Base-by-base conservation (phyloP, 768 basidiomycete genomes). In the Tulasnella calospora region DNA sequence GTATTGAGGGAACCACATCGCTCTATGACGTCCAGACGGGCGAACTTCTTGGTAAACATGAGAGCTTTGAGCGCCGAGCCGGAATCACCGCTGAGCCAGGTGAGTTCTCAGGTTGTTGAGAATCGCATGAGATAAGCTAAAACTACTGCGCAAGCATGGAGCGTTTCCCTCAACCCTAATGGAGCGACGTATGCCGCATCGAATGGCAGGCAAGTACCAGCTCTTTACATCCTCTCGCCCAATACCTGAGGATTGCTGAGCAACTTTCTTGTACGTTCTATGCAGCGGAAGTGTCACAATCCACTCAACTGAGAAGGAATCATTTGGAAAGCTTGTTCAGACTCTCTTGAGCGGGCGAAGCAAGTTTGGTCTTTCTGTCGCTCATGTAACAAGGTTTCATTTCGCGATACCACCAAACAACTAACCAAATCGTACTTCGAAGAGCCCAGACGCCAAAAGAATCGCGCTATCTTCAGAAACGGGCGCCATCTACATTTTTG, bases 381-480 rank as follows among this genome's bases (percentile, higher is more conserved):
- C 87, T 79, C 87, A 94, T 85, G 92, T 93, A 83, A 78, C 21
- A n/a, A n/a, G 90, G 87, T 74, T 72, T 71, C 47, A 44, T 44
- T n/a, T 19, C 44, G 51, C 36, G 41, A 40, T 47, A 30, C 74
- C 69, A 5, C 15, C 36, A 19, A 21, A 38, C 47, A 55, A 74
- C 72, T 40, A 44, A 7, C 41, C 47, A 36, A 44, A 70, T 17
- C 47, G 76, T 27, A 27, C 33, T 57, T 46, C 44, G 41, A 78
- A 97, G 96, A 96, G 94, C 81, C 95, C 96, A 19, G 94, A 97
- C 82, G 95, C 96, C 57, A 88, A 88, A 80, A 89, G 90, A 61
- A 84, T 98, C 71, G 96, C 94, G 21, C 87, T 97, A 80, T 90
- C 94, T 4, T 90, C 91, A 12, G 95, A 97, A 83, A 88, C 90